These are phyloP conservation scores for Paramarasmius palmivorus DNA, from an alignment of 1,284 basidiomycete genomes.

Conservation along the genomic window DNA sequence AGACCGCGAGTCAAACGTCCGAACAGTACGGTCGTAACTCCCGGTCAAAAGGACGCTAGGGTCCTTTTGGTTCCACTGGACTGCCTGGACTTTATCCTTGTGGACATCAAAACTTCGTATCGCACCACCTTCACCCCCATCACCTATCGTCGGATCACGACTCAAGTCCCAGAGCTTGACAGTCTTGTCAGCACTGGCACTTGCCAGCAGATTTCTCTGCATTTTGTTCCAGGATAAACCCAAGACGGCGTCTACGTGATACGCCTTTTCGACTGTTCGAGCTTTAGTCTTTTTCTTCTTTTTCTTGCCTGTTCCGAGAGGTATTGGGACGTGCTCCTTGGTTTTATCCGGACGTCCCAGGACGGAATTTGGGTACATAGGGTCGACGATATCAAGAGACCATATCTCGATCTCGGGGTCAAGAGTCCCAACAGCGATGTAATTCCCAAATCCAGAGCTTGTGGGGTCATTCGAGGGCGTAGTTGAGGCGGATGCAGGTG, in stretches of 20 bases:
- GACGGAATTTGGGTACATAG: constrained; percentile 92
- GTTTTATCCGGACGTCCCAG: constrained; percentile 88
- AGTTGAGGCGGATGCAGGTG: constrained; percentile 58
- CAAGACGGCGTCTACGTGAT: constrained; percentile 95
- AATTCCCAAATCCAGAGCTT: constrained; percentile 70
- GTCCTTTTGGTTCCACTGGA: constrained; percentile 91
- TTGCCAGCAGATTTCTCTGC: constrained; percentile 89
- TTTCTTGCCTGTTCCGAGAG: constrained; percentile 88
- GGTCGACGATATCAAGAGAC: constrained; percentile 92
- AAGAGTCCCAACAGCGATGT: constrained; percentile 94
- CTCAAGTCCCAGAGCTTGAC: constrained; percentile 98
- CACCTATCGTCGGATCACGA: constrained; percentile 56
- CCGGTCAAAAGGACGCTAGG: constrained; percentile 91
- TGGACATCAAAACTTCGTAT: constrained; percentile 89
- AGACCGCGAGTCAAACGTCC: constrained; percentile 90
- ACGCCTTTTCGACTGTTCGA: constrained; percentile 62
- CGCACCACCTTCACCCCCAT: constrained; percentile 58
- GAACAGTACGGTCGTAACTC: constrained; percentile 91
- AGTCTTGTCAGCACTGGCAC: constrained; percentile 91
- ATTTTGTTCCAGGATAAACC: constrained; percentile 90
- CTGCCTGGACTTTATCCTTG: constrained; percentile 96
- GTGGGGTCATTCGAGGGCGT: constrained; percentile 35
- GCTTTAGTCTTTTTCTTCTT: constrained; percentile 89
- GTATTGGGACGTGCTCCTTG: constrained; percentile 74
- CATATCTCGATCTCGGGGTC: constrained; percentile 99